Evolutionary conservation across 371 early-diverging fungal species (phyloP), one percentile per base, ranked within the genome.

Genomic region (Mucor lusitanicus): DNA sequence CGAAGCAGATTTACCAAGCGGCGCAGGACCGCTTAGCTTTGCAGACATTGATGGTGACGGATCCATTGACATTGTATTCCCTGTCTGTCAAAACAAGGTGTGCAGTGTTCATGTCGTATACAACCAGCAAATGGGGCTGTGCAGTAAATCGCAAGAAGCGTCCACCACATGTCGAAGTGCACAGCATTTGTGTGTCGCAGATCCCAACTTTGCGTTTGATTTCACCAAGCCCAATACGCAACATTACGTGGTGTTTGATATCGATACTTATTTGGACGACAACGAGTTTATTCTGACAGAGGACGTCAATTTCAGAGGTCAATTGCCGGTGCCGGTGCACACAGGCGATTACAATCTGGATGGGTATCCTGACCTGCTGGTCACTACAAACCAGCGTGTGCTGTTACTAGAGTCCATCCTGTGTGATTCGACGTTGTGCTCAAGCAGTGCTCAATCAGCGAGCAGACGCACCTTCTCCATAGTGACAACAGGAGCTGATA

Each of bases 31-130:
- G 32, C 79, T 97, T 19, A 84, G 91, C 0, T 96, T 96, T 82
- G 93, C 93, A 13, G 97, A 97, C 68, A 91, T 96, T 60, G 95
- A 96, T 81, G 94, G 90, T 6, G 93, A 95, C 74, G 97, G 97
- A 19, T 88, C 94, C 1, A 72, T 94, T 17, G 97, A 96, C 72
- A 84, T 95, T 76, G 80, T 96, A 2, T 91, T 94, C 48, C 87
- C 93, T 1, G 86, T 90, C 0, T 94, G 92, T 70, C 59, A 72
- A 39, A 59, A 67, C 0, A 69, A 70, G 3, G 66, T 72, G 1
- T 92, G 95, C 65, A 76, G 82, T 55, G 86, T 97, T 30, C 89
- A 95, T 75, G 70, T 94, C 9, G 83, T 89, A 5, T 94, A 95
- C 75, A 97, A 96, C 70, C 82, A 87, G 60, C 96, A 95, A 72